Evolutionary conservation across 495 filamentous ascomycete species (phyloP).

Genomic region (Penicillium robsamsonii): DNA sequence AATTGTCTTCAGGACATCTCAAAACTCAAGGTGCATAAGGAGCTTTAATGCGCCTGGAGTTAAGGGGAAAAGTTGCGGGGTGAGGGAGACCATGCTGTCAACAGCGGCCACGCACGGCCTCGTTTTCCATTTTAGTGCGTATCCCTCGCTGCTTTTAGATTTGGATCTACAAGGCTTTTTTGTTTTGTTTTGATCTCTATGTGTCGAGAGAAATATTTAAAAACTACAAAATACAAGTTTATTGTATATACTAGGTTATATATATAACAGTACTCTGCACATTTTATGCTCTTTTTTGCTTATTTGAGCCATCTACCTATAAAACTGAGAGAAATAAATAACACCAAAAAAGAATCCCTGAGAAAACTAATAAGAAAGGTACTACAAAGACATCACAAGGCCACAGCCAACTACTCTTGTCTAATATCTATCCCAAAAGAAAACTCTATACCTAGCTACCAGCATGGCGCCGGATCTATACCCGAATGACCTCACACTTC

Average conservation of each 20-base stretch:
- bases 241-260: too few relatives aligned
- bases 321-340: too few relatives aligned
- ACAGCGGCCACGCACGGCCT: slow-evolving; percentile 14
- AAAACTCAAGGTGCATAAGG: neutral
- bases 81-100: slow-evolving; percentile 11
- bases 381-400: too few relatives aligned
- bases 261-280: too few relatives aligned
- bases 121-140: slow-evolving; percentile 10
- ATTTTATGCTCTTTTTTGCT: too few relatives aligned
- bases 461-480: neutral
- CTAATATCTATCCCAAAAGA: neutral
- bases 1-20: slow-evolving; percentile 34
- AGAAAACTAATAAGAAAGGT: too few relatives aligned
- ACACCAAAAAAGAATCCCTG: too few relatives aligned
- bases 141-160: slow-evolving; percentile 8
- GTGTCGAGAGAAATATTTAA: neutral
- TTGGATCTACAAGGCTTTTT: slow-evolving; percentile 1
- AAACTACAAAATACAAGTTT: too few relatives aligned
- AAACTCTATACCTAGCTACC: neutral
- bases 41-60: slow-evolving; percentile 3
- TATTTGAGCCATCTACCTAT: too few relatives aligned
- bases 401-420: too few relatives aligned
- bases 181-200: neutral
- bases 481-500: slow-evolving; percentile 8
- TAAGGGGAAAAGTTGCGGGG: slow-evolving; percentile 11